phyloP scores from a whole-genome alignment of 1,139 yeast species.

The Ogataea hybrid region DNA sequence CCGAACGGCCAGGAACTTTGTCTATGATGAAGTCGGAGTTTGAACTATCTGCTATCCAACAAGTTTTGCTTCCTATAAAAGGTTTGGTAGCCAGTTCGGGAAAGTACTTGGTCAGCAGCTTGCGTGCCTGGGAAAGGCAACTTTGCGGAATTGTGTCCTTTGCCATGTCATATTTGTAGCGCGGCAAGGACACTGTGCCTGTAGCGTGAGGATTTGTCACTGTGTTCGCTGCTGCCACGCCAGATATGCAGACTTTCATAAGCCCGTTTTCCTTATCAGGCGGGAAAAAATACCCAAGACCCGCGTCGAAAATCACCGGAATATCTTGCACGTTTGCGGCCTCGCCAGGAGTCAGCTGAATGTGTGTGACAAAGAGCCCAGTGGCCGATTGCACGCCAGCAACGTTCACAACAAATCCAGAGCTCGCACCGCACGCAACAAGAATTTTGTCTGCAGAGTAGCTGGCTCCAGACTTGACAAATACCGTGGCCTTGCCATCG shows the following conservation, averaged over 20 bases:
- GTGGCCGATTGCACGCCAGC: slow-evolving; percentile 37
- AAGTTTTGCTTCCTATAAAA: slow-evolving; percentile 36
- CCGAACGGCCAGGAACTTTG: slow-evolving; percentile 31
- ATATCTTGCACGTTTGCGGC: slow-evolving; percentile 30
- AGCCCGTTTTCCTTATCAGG: slow-evolving; percentile 39
- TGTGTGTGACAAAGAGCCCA: slow-evolving; percentile 39
- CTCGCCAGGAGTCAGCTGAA: slow-evolving; percentile 32
- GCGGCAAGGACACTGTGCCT: slow-evolving; percentile 32
- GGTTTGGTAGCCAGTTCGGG: slow-evolving; percentile 37
- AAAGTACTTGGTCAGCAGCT: slow-evolving; percentile 26
- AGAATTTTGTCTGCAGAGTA: slow-evolving; percentile 34
- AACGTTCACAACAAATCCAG: slow-evolving; percentile 35
- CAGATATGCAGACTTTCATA: slow-evolving; percentile 41
- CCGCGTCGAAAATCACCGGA: slow-evolving; percentile 41
- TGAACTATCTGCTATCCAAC: slow-evolving; percentile 45
- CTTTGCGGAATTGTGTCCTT: slow-evolving; percentile 35
- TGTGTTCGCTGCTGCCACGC: slow-evolving; percentile 28
- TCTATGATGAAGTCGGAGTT: slow-evolving; percentile 41
- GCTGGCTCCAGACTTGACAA: slow-evolving; percentile 18
- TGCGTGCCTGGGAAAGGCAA: slow-evolving; percentile 29
- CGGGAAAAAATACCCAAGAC: slow-evolving; percentile 49
- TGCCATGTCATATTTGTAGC: slow-evolving; percentile 33
- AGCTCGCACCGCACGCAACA: slow-evolving; percentile 37
- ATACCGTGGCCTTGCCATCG: slow-evolving; percentile 15
- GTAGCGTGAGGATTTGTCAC: slow-evolving; percentile 28